These are phyloP conservation scores for Solanum chilense DNA, from an alignment of 257 asterid genomes.

Conservation along the genomic window DNA sequence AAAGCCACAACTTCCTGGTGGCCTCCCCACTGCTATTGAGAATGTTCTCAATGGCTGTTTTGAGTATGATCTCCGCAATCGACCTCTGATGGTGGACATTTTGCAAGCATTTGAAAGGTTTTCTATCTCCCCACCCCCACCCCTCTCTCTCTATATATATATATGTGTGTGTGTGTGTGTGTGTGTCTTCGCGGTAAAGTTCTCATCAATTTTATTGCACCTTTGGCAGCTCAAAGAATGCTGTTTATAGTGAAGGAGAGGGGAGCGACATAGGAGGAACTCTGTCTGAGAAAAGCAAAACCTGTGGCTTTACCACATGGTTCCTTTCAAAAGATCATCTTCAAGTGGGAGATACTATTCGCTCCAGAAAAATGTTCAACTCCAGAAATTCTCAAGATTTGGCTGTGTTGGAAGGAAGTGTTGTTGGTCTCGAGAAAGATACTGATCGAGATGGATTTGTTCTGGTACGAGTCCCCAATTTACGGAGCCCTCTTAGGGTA, in stretches of 20 bases:
- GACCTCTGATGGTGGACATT: constrained; percentile 52
- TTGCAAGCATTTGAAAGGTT: constrained; percentile 49
- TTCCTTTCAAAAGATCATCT: constrained; percentile 47
- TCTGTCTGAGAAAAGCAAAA: constrained; percentile 18
- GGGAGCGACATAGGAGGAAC: constrained; percentile 32
- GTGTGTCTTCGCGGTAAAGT: background rate
- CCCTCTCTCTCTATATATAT: background rate
- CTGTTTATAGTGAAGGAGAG: constrained; percentile 27
- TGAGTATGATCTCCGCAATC: constrained; percentile 51
- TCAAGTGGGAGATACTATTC: constrained; percentile 47
- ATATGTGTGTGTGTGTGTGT: no score
- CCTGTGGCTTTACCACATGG: constrained; percentile 36
- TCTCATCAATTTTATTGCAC: background rate
- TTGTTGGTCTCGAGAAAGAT: constrained; percentile 49
- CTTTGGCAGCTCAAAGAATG: constrained; percentile 35
- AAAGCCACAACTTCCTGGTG: constrained; percentile 52
- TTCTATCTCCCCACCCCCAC: background rate
- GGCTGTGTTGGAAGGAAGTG: constrained; percentile 33
- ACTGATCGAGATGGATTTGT: constrained; percentile 35
- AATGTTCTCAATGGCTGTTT: constrained; percentile 47
- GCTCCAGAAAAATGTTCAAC: constrained; percentile 29
- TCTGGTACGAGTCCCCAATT: constrained; percentile 31
- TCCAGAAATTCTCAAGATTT: constrained; percentile 20
- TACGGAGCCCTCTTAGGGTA: constrained; percentile 32
- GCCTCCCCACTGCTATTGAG: constrained; percentile 43